phyloP scores from a whole-genome alignment of 1,284 basidiomycete species.

The Schizopora paradoxa region DNA sequence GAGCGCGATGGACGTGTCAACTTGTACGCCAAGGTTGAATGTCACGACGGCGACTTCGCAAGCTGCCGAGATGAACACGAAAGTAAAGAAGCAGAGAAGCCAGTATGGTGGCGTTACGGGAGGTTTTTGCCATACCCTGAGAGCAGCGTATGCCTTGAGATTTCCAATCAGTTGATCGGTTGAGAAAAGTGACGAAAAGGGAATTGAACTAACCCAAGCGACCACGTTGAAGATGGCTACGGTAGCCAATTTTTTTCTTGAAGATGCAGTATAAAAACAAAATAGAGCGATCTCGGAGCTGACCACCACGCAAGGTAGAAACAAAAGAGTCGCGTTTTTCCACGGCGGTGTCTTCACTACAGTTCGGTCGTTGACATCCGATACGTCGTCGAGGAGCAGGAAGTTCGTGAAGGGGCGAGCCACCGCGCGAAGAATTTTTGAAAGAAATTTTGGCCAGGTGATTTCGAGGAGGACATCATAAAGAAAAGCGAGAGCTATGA shows the following conservation, averaged over 20 bases:
- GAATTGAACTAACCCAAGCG: conserved; percentile 37
- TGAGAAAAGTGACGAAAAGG: not conserved
- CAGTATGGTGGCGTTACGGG: conserved; percentile 49
- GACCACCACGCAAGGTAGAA: conserved; percentile 26
- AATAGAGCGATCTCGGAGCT: not conserved
- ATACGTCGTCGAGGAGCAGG: conserved; percentile 45
- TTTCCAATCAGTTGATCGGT: not conserved
- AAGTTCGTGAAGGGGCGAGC: conserved; percentile 48
- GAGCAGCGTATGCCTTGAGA: conserved; percentile 38
- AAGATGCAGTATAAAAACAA: not conserved
- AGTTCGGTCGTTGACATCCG: conserved; percentile 31
- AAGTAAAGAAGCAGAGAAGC: conserved; percentile 40
- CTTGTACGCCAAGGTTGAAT: conserved; percentile 11
- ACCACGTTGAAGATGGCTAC: conserved; percentile 26
- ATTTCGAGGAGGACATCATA: conserved; percentile 14
- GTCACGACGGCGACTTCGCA: conserved; percentile 30
- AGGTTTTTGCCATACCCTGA: conserved; percentile 36
- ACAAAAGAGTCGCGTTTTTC: conserved; percentile 33
- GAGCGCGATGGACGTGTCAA: conserved; percentile 20
- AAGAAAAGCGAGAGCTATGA: conserved; percentile 9
- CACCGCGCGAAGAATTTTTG: conserved; percentile 26
- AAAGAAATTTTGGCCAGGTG: conserved; percentile 28
- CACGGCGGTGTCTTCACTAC: conserved; percentile 20
- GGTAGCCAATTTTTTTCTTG: not conserved
- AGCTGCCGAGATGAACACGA: conserved; percentile 31